A percentile compares a stretch with the other conserved stretches of the same genome.
phyloP scores from a whole-genome alignment of 2,329 filamentous ascomycete species.

The Colletotrichum acutatum region DNA sequence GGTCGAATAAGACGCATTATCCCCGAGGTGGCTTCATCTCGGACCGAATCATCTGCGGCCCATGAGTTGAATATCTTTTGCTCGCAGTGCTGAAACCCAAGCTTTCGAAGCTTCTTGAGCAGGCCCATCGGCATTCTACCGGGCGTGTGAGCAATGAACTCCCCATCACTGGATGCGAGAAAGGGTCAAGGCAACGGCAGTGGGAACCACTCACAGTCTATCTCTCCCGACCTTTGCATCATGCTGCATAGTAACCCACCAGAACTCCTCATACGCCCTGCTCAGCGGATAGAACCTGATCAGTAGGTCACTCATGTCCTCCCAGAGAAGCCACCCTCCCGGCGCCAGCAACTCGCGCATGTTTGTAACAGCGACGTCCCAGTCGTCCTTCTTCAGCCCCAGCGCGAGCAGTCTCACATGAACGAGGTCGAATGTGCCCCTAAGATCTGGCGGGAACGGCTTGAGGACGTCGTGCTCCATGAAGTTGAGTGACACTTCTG shows the following conservation, averaged over 20 bases:
- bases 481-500: conserved; percentile 21
- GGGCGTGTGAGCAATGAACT: not conserved
- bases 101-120: conserved; percentile 4
- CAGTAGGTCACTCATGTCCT: conserved; percentile 28
- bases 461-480: conserved; percentile 24
- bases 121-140: conserved; percentile 16
- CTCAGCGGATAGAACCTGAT: conserved; percentile 22
- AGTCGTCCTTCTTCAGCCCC: conserved; percentile 35
- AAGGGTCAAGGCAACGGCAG: not conserved
- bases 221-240: conserved; percentile 17
- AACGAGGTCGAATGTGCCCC: conserved; percentile 36
- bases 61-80: conserved; percentile 23
- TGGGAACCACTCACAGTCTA: not conserved
- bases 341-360: conserved; percentile 33
- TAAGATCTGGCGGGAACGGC: conserved; percentile 29
- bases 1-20: not conserved
- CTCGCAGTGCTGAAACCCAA: conserved; percentile 8
- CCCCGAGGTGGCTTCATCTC: not conserved
- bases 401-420: conserved; percentile 35
- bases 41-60: conserved; percentile 18
- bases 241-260: conserved; percentile 18
- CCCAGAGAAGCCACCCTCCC: conserved; percentile 38
- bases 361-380: conserved; percentile 30
- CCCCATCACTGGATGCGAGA: no score
- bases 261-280: conserved; percentile 29